Percentiles rank a stretch among this genome's conserved stretches.
Conservation (phyloP, 352 stramenopile genomes). For the Phytophthora citricola region DNA sequence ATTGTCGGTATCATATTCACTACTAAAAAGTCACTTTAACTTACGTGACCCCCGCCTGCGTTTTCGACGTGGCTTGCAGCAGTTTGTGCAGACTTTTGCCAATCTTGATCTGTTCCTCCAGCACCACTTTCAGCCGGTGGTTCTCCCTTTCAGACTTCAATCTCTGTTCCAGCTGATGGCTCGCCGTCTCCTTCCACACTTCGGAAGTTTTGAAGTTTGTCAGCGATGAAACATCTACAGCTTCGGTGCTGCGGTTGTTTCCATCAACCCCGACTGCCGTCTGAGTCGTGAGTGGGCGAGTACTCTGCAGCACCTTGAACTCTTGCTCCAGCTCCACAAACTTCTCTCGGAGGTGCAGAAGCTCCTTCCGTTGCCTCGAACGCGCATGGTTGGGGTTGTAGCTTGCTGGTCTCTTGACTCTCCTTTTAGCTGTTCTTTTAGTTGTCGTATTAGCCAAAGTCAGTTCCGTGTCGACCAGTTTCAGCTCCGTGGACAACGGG, state of each 20-base stretch:
- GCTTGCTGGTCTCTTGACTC: slow-evolving; percentile 31
- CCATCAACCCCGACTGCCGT: neutral
- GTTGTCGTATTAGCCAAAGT: neutral
- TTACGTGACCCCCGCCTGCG: too few relatives aligned
- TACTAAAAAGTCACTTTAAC: too few relatives aligned
- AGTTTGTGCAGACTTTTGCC: too few relatives aligned
- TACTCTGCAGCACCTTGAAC: slow-evolving; percentile 35
- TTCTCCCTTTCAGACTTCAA: slow-evolving; percentile 67
- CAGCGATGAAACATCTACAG: neutral
- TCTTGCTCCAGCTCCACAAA: slow-evolving; percentile 50
- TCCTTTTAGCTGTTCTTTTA: slow-evolving; percentile 8
- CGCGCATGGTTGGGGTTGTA: slow-evolving; percentile 49
- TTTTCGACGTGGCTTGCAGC: too few relatives aligned
- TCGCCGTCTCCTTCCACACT: slow-evolving; percentile 52
- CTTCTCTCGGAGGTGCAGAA: slow-evolving; percentile 49
- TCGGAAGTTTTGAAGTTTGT: slow-evolving; percentile 5
- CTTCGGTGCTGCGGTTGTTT: neutral
- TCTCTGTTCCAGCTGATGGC: slow-evolving; percentile 47
- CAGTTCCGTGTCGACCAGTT: slow-evolving; percentile 8
- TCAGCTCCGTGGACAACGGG: slow-evolving; percentile 2
- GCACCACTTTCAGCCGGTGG: slow-evolving; percentile 50
- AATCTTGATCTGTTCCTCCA: slow-evolving; percentile 32
- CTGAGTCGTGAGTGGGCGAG: neutral
- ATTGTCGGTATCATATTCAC: too few relatives aligned
- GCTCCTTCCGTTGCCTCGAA: slow-evolving; percentile 46